These are phyloP conservation scores for Thalassiosira livingstoniorum DNA, from an alignment of 352 stramenopile genomes.

Conservation along the genomic window DNA sequence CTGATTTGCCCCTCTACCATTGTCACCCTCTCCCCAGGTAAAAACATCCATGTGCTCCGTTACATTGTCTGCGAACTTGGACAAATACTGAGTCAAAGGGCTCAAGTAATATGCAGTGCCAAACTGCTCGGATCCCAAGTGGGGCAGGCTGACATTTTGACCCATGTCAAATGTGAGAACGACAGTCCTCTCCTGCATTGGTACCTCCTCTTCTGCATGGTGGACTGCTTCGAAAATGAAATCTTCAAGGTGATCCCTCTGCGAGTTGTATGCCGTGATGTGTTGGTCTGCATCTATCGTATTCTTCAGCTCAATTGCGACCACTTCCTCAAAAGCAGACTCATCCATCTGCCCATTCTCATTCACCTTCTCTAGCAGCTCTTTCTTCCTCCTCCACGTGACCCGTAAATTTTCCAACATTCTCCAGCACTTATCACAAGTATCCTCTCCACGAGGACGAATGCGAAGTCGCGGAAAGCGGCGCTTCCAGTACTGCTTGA, in stretches of 20 bases:
- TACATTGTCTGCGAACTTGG: background rate
- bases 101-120: slow-evolving; percentile 5
- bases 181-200: background rate
- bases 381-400: background rate
- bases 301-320: background rate
- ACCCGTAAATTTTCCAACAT: background rate
- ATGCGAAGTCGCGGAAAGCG: background rate
- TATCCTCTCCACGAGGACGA: background rate
- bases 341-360: background rate
- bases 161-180: background rate
- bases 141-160: slow-evolving; percentile 12
- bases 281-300: background rate
- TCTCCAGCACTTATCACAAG: background rate
- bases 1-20: background rate
- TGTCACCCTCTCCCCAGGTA: background rate
- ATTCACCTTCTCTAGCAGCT: too few relatives aligned
- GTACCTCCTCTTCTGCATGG: background rate
- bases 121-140: slow-evolving; percentile 2
- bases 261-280: too few relatives aligned
- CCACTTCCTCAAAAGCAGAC: background rate
- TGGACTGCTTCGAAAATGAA: background rate
- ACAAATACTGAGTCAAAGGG: background rate
- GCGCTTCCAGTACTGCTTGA: background rate
- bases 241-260: background rate
- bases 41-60: background rate